phyloP scores from a whole-genome alignment of 2,329 filamentous ascomycete species.

The Pseudogymnoascus sp. region DNA sequence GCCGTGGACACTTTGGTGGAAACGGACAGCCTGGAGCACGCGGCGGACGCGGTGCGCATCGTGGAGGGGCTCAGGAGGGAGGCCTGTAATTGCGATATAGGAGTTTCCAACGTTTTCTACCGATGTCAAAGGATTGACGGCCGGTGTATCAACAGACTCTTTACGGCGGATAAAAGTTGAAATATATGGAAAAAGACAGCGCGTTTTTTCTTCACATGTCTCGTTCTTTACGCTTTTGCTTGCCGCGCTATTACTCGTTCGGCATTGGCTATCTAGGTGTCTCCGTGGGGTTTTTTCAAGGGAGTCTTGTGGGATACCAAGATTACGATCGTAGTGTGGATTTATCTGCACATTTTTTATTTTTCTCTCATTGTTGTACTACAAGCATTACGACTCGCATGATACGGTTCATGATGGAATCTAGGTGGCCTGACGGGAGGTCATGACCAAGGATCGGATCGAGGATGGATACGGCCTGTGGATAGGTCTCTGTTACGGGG shows the following conservation, averaged over 20 bases:
- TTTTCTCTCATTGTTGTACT: slow-evolving; percentile 18
- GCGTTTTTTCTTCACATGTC: slow-evolving; percentile 6
- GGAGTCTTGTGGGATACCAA: slow-evolving; percentile 5
- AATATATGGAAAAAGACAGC: slow-evolving; percentile 9
- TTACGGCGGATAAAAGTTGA: slow-evolving; percentile 1
- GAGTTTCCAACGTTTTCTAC: neutral
- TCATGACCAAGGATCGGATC: slow-evolving; percentile 5
- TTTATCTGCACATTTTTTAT: slow-evolving; percentile 15
- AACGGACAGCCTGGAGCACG: slow-evolving; percentile 18
- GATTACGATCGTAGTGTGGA: slow-evolving; percentile 11
- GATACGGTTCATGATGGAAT: slow-evolving; percentile 6
- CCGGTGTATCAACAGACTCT: slow-evolving; percentile 6
- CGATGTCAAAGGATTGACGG: neutral
- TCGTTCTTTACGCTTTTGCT: slow-evolving; percentile 4
- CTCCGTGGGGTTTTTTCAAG: slow-evolving; percentile 2
- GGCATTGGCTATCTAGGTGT: neutral
- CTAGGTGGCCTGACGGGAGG: neutral
- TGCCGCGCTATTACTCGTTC: neutral
- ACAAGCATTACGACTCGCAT: slow-evolving; percentile 23
- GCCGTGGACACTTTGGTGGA: slow-evolving; percentile 19
- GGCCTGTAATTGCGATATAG: slow-evolving; percentile 16
- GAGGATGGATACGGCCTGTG: slow-evolving; percentile 2
- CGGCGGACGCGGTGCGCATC: slow-evolving; percentile 23
- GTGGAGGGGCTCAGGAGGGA: slow-evolving; percentile 14
- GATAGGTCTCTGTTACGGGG: neutral